Percentiles rank a stretch among this genome's conserved stretches.
Evolutionary conservation across 129 eudicot species (phyloP).

Genomic region (Flaveria brownii): DNA sequence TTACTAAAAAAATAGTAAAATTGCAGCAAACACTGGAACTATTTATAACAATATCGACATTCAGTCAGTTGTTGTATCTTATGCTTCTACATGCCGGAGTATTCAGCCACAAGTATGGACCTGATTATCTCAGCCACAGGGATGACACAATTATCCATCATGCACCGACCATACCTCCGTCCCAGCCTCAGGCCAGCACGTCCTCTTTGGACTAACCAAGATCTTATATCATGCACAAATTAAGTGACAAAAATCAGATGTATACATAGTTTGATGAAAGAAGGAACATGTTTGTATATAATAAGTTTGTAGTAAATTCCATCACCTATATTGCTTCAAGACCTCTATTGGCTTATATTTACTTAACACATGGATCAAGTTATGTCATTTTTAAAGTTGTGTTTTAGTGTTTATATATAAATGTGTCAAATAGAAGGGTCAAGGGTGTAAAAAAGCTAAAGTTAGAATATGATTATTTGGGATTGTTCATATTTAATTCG

Average conservation of each 20-base stretch:
- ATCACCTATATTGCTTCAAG: background rate
- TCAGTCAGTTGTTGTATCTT: slow-evolving; percentile 68
- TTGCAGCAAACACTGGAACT: slow-evolving; percentile 78
- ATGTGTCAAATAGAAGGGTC: no score
- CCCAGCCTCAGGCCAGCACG: slow-evolving; percentile 19
- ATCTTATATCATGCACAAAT: background rate
- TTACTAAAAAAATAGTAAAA: background rate
- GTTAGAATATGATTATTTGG: no score
- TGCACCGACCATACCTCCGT: slow-evolving; percentile 23
- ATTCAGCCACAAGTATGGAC: slow-evolving; percentile 56
- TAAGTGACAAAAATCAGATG: background rate
- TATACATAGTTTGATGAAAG: slow-evolving; percentile 8
- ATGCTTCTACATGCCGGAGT: slow-evolving; percentile 72
- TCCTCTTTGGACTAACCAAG: slow-evolving; percentile 23
- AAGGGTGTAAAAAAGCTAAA: no score
- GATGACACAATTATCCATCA: slow-evolving; percentile 24
- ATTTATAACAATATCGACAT: slow-evolving; percentile 54
- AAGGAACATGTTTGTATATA: background rate
- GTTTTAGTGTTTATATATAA: no score
- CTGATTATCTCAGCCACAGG: slow-evolving; percentile 33
- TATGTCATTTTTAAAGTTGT: no score
- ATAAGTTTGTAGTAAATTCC: background rate
- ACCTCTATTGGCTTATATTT: no score
- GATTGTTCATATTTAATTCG: no score
- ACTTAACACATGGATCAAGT: no score